Evolutionary conservation across 768 basidiomycete genomes (phyloP), one percentile per base, ranked within the genome.

Genomic region (Boletus huronensis): DNA sequence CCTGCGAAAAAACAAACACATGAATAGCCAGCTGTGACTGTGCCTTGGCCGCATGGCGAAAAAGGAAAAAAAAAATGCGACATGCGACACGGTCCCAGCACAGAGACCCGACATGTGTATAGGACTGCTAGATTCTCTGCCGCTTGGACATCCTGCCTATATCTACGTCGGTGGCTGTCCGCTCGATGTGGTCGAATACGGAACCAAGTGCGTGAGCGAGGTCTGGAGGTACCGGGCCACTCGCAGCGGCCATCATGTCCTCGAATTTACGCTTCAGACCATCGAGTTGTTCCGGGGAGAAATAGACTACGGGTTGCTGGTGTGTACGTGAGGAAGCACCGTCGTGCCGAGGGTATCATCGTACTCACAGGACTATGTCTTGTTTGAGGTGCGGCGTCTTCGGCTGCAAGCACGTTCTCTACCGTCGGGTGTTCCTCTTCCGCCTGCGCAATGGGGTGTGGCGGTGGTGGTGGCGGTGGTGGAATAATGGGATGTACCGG

Each of bases 141-240:
- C 68, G 69, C 50, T 70, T 70, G 25, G 60, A 55, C 7, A 54
- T 41, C 36, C 70, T 52, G 49, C 55, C 57, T 13, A 64, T 38
- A 44, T 70, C 68, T 32, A 67, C 39, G 6, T 70, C 69, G 9
- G 58, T 58, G 26, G 54, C 59, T 21, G 70, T 69, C 48, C 64
- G 66, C 41, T 70, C 69, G 51, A 70, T 70, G 31, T 70, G 69
- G 45, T 72, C 66, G 26, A 70, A 72, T 14, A 70, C 70, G 13
- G 70, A 61, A 10, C 69, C 70, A 10, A 70, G 59, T 4, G 62
- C 64, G n/a, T 64, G 68, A 10, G 69, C 69, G 19, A 72, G 61
- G 0, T 70, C 64, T 7, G 68, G 69, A 16, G 68, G 39, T 3
- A 72, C 66, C 0, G 69, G 68, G 1, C 69, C 70, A 38, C 60